These are phyloP conservation scores for Penicillium griseofulvum DNA, from an alignment of 2,329 filamentous ascomycete species.

Conservation along the genomic window DNA sequence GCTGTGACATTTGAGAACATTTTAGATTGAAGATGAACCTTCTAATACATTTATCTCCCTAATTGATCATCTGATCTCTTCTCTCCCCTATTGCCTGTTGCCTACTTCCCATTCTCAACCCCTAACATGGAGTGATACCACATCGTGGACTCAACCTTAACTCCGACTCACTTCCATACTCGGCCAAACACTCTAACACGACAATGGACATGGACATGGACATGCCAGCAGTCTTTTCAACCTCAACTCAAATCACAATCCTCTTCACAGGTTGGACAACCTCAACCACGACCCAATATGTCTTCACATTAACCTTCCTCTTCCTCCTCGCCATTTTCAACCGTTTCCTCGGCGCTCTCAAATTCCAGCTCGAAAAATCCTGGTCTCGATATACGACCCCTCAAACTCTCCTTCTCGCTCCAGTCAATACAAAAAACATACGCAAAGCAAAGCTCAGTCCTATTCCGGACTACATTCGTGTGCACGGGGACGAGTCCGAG, in stretches of 20 bases:
- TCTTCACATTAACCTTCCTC: neutral
- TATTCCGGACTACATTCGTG: neutral
- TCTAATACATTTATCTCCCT: no score
- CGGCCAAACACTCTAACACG: neutral
- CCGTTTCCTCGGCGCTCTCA: conserved; percentile 5
- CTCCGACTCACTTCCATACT: neutral
- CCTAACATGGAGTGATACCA: neutral
- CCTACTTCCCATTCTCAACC: neutral
- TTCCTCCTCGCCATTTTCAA: conserved; percentile 9
- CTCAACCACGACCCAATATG: neutral
- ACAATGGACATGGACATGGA: neutral
- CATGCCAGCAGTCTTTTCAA: conserved; percentile 4
- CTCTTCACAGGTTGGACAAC: conserved; percentile 9
- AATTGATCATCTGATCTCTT: neutral
- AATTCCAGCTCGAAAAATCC: conserved; percentile 5
- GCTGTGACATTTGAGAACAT: no score
- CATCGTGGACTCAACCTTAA: neutral
- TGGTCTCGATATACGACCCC: neutral
- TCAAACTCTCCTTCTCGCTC: neutral
- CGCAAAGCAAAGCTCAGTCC: conserved; percentile 4
- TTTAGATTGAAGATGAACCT: no score
- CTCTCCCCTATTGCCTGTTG: neutral
- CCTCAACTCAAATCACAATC: conserved; percentile 2
- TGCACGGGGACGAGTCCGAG: neutral
- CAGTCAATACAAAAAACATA: neutral